Conservation (phyloP, 176 grass and related monocot species). For the Oryza longistaminata region DNA sequence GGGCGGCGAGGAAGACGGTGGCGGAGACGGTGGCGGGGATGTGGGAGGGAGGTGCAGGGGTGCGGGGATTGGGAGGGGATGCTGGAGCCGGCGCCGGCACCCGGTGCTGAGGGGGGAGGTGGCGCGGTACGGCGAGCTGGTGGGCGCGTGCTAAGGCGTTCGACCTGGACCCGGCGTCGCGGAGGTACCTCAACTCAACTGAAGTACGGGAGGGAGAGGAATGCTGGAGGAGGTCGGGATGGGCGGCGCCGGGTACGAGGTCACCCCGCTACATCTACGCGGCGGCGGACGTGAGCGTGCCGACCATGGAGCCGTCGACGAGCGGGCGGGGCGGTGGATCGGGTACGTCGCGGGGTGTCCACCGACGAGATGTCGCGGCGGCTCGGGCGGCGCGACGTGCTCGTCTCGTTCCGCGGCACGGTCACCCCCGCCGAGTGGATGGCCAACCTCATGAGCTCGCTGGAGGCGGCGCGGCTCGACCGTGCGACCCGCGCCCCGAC, state of each 20-base stretch:
- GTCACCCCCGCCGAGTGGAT: slow-evolving; percentile 72
- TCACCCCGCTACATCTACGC: slow-evolving; percentile 67
- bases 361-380: slow-evolving; percentile 48
- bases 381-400: slow-evolving; percentile 68
- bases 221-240: slow-evolving; percentile 62
- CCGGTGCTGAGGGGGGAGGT: slow-evolving; percentile 55
- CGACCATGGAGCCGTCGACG: slow-evolving; percentile 38
- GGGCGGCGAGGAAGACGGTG: background rate
- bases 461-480: slow-evolving; percentile 65
- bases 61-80: slow-evolving; percentile 60
- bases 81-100: slow-evolving; percentile 34
- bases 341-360: slow-evolving; percentile 65
- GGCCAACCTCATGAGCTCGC: slow-evolving; percentile 86
- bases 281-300: slow-evolving; percentile 57
- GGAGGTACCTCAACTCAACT: slow-evolving; percentile 59
- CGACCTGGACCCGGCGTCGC: slow-evolving; percentile 58
- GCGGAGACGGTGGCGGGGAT: slow-evolving; percentile 30
- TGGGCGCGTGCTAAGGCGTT: slow-evolving; percentile 68
- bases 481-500: slow-evolving; percentile 50
- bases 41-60: slow-evolving; percentile 74
- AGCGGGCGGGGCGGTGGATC: slow-evolving; percentile 64
- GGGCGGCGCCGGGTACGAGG: slow-evolving; percentile 53
- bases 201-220: slow-evolving; percentile 58
- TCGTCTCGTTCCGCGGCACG: slow-evolving; percentile 81
- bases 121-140: slow-evolving; percentile 71